Conservation (phyloP, 2,329 filamentous ascomycete genomes). For the Penicillium concentricum region DNA sequence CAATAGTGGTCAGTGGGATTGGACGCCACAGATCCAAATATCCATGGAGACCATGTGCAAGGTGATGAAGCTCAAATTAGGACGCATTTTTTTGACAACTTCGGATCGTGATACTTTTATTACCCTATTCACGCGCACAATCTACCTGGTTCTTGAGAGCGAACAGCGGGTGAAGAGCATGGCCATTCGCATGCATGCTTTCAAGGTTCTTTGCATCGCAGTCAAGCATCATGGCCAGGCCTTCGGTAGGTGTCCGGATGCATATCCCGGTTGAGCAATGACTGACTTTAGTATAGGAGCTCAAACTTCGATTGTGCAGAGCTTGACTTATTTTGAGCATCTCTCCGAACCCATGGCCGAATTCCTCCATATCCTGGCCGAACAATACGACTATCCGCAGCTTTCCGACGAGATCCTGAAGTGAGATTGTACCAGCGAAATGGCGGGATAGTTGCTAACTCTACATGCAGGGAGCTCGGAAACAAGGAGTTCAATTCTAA, state of each 20-base stretch:
- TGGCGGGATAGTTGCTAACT: slow-evolving; percentile 14
- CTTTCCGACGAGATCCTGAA: slow-evolving; percentile 86
- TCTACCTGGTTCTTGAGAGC: slow-evolving; percentile 91
- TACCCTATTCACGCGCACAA: slow-evolving; percentile 82
- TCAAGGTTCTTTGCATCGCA: slow-evolving; percentile 93
- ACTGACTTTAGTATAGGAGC: slow-evolving; percentile 60
- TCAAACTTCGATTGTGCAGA: slow-evolving; percentile 97
- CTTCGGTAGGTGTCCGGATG: slow-evolving; percentile 63
- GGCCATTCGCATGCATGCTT: slow-evolving; percentile 90
- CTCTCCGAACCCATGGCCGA: slow-evolving; percentile 99
- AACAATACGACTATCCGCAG: slow-evolving; percentile 97
- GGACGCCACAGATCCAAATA: slow-evolving; percentile 78
- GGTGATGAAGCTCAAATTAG: slow-evolving; percentile 86
- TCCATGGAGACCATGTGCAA: slow-evolving; percentile 95
- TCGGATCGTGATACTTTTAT: slow-evolving; percentile 96
- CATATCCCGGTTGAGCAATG: not conserved
- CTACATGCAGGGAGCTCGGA: slow-evolving; percentile 69
- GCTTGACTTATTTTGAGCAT: slow-evolving; percentile 96
- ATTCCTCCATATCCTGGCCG: slow-evolving; percentile 89
- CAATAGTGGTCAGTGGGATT: slow-evolving; percentile 84
- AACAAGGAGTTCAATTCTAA: slow-evolving; percentile 98
- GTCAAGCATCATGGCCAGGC: slow-evolving; percentile 97
- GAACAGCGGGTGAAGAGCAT: slow-evolving; percentile 89
- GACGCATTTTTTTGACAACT: slow-evolving; percentile 91
- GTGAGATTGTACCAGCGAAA: slow-evolving; percentile 26